These are phyloP conservation scores for Geotrichum candidum DNA, from an alignment of 1,139 yeast species.

Conservation along the genomic window DNA sequence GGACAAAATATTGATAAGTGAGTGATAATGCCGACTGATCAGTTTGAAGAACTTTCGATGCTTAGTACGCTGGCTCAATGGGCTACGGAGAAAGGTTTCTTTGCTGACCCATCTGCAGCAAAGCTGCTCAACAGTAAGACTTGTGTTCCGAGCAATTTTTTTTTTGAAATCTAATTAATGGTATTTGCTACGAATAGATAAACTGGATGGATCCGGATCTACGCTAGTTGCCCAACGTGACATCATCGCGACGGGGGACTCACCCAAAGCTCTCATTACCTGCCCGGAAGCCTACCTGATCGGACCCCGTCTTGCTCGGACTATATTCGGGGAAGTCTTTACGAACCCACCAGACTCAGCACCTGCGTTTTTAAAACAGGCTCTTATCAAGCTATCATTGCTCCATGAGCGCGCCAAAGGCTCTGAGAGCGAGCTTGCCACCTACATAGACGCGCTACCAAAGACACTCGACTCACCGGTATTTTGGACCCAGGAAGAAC, in stretches of 20 bases:
- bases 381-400: constrained; percentile 24
- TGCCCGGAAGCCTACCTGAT: constrained; percentile 27
- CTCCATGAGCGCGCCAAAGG: constrained; percentile 18
- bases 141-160: not conserved
- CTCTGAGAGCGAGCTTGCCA: not conserved
- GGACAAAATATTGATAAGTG: not conserved
- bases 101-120: constrained; percentile 23
- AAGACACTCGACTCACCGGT: constrained; percentile 12
- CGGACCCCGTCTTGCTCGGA: constrained; percentile 26
- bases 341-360: not conserved
- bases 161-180: not conserved
- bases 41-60: not conserved
- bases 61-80: not conserved
- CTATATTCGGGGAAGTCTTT: constrained; percentile 18
- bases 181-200: not conserved
- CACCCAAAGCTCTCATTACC: constrained; percentile 20
- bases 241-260: constrained; percentile 19
- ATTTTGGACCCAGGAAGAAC: constrained; percentile 37
- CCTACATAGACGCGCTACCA: constrained; percentile 15
- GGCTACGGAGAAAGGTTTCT: not conserved
- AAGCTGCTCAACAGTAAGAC: not conserved
- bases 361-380: constrained; percentile 16
- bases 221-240: constrained; percentile 22
- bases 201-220: constrained; percentile 18
- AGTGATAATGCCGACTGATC: not conserved